Percentiles rank a stretch among this genome's conserved stretches.
Evolutionary conservation across 2,329 filamentous ascomycete species (phyloP).

Genomic region (Phialocephala sp.): DNA sequence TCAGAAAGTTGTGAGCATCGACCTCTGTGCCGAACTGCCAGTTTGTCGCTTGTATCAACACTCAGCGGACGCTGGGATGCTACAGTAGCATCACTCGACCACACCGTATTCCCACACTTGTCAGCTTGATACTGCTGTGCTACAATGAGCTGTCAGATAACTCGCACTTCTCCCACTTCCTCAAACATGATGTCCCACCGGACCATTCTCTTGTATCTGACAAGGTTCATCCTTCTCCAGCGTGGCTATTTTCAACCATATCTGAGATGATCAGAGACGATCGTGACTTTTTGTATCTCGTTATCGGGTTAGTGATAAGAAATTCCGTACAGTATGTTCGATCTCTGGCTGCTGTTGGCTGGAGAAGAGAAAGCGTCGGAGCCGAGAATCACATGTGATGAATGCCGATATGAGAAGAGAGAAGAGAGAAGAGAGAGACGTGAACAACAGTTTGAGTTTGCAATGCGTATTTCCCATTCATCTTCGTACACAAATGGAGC

Average conservation of each 20-base stretch:
- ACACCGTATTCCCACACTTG: background rate
- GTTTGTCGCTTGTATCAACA: background rate
- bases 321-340: too few species aligned
- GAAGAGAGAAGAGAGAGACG: too few species aligned
- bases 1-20: background rate
- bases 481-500: background rate
- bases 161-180: background rate
- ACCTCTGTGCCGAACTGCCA: background rate
- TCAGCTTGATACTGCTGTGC: background rate
- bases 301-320: background rate
- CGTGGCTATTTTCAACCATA: background rate
- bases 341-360: background rate
- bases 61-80: background rate
- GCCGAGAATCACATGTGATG: too few species aligned
- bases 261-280: background rate
- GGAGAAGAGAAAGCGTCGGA: background rate
- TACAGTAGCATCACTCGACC: background rate
- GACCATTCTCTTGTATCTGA: background rate
- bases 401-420: background rate
- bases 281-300: background rate
- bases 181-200: background rate
- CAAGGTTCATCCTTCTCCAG: background rate
- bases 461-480: background rate
- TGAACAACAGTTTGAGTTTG: background rate
- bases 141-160: background rate